Conservation (phyloP, 805 yeast genomes). For the Teunomyces aglyptinius region DNA sequence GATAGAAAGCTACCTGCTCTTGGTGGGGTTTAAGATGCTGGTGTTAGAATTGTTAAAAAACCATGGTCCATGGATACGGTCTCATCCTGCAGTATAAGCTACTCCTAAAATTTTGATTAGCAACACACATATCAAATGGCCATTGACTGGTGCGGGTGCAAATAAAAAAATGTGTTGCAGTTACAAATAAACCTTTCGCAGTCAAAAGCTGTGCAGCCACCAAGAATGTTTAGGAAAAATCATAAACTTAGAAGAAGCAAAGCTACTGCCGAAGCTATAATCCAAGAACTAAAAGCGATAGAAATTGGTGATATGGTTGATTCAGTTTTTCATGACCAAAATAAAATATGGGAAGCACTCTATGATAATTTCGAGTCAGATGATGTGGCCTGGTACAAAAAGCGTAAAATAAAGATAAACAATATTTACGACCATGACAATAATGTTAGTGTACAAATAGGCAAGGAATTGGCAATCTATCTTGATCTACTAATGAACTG, state of each 20-base stretch:
- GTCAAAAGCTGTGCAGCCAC: neutral
- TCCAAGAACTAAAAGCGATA: neutral
- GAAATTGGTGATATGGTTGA: neutral
- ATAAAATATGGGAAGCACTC: neutral
- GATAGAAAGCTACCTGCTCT: neutral
- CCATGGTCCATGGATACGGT: neutral
- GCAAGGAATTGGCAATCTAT: neutral
- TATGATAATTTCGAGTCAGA: neutral
- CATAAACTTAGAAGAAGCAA: neutral
- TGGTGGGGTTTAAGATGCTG: conserved; percentile 2
- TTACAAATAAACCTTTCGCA: neutral
- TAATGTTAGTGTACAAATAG: neutral
- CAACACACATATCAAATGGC: too few relatives aligned
- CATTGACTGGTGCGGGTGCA: too few relatives aligned
- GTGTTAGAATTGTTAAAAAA: neutral
- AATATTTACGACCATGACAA: neutral
- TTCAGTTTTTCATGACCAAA: neutral
- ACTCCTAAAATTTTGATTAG: too few relatives aligned
- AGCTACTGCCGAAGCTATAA: neutral
- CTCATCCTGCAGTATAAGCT: neutral
- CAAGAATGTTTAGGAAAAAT: neutral
- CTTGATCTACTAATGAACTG: neutral
- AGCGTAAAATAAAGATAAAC: neutral
- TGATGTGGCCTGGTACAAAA: neutral
- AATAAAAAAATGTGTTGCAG: neutral